Evolutionary conservation across 1,284 basidiomycete species (phyloP).

Genomic region (Butyriboletus appendiculatus): DNA sequence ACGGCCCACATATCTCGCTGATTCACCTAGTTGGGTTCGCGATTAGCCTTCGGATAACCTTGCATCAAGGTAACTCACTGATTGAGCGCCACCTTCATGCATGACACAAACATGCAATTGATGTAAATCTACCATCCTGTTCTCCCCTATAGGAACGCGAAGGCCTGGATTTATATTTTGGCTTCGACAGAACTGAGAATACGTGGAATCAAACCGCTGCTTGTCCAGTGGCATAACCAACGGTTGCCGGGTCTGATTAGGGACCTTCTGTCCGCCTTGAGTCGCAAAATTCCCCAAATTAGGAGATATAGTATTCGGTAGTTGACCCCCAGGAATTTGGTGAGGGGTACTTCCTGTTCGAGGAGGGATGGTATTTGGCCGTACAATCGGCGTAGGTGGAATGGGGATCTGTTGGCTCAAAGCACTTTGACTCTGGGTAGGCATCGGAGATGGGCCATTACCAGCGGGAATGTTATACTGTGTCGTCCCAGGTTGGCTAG

Average conservation of each 20-base stretch:
- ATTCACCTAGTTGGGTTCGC: slow-evolving; percentile 45
- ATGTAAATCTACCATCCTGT: slow-evolving; percentile 56
- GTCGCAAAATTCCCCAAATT: slow-evolving; percentile 25
- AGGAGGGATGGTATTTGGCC: slow-evolving; percentile 31
- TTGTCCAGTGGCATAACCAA: slow-evolving; percentile 47
- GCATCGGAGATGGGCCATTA: slow-evolving; percentile 26
- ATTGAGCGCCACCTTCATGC: slow-evolving; percentile 50
- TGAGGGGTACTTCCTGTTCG: slow-evolving; percentile 35
- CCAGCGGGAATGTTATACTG: slow-evolving; percentile 26
- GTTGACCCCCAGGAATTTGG: slow-evolving; percentile 27
- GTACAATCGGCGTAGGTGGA: slow-evolving; percentile 26
- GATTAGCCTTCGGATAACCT: not conserved
- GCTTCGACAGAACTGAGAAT: slow-evolving; percentile 47
- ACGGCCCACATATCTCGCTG: slow-evolving; percentile 61
- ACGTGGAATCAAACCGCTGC: slow-evolving; percentile 48
- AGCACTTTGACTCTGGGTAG: slow-evolving; percentile 21
- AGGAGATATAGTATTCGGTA: slow-evolving; percentile 27
- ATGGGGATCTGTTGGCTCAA: slow-evolving; percentile 27
- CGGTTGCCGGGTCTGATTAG: slow-evolving; percentile 22
- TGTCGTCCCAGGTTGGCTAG: slow-evolving; percentile 20
- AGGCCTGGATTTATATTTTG: slow-evolving; percentile 40
- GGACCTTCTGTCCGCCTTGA: slow-evolving; percentile 23
- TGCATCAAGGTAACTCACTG: slow-evolving; percentile 39
- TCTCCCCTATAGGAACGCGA: slow-evolving; percentile 48
- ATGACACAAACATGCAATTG: slow-evolving; percentile 58